Evolutionary conservation across 768 basidiomycete genomes (phyloP).

Genomic region (Holtermannia corniformis): DNA sequence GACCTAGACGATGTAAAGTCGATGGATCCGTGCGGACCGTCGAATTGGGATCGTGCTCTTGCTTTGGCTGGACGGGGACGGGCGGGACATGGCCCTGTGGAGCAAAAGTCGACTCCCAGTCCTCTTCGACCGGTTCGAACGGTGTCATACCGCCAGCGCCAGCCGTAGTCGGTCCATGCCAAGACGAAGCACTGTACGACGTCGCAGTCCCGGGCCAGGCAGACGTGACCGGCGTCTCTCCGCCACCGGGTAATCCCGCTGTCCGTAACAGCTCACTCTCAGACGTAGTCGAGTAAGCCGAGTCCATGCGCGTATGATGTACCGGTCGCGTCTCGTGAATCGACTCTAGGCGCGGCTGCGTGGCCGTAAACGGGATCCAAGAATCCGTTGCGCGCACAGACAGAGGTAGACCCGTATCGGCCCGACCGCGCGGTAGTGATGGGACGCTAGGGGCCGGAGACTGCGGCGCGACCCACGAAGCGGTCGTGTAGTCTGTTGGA

Average conservation of each 20-base stretch:
- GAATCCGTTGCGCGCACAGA: neutral
- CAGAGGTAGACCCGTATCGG: neutral
- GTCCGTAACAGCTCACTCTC: neutral
- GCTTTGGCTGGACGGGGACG: no score
- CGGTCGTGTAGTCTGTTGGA: conserved; percentile 17
- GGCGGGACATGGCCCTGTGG: no score
- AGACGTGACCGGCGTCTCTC: neutral
- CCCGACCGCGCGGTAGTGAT: neutral
- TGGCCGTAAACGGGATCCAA: neutral
- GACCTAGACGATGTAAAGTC: conserved; percentile 22
- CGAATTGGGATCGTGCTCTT: neutral
- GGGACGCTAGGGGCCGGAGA: neutral
- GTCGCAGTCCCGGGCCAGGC: neutral
- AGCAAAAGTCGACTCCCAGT: neutral
- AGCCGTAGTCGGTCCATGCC: neutral
- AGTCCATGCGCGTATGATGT: neutral
- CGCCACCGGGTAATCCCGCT: neutral
- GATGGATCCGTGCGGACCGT: neutral
- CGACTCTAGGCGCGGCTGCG: neutral
- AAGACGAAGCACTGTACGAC: neutral
- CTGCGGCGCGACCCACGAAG: no score
- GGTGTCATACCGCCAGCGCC: neutral
- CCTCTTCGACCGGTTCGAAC: neutral
- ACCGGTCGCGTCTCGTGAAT: no score
- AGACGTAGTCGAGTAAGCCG: neutral